Evolutionary conservation across 805 yeast genomes (phyloP).

Genomic region (Grigorovia transvaalensis): DNA sequence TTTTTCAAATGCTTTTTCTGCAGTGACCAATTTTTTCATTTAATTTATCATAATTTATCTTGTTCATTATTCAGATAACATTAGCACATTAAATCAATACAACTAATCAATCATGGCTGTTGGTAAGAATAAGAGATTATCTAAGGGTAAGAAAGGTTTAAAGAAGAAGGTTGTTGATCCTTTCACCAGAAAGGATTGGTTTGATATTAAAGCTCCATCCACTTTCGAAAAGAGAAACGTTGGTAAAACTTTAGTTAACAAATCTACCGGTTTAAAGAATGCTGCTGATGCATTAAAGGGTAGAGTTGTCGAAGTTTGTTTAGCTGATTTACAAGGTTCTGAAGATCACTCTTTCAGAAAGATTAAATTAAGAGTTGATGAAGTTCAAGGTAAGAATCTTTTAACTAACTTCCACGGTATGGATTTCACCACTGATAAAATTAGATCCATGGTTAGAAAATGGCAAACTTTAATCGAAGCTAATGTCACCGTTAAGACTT

Average conservation of each 20-base stretch:
- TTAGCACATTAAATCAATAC: not conserved
- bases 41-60: not conserved
- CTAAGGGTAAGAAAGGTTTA: slow-evolving; percentile 91
- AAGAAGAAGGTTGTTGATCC: slow-evolving; percentile 99
- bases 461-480: slow-evolving; percentile 99
- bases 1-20: not conserved
- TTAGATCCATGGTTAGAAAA: slow-evolving; percentile 94
- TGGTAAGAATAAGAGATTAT: slow-evolving; percentile 75
- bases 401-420: slow-evolving; percentile 98
- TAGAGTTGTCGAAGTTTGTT: slow-evolving; percentile 88
- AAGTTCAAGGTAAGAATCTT: slow-evolving; percentile 96
- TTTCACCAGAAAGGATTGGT: slow-evolving; percentile 98
- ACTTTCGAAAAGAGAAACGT: slow-evolving; percentile 96
- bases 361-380: slow-evolving; percentile 94
- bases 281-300: slow-evolving; percentile 98
- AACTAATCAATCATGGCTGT: slow-evolving; percentile 45
- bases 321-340: slow-evolving; percentile 96
- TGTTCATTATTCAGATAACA: not conserved
- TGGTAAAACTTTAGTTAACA: slow-evolving; percentile 97
- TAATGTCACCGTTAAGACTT: slow-evolving; percentile 93
- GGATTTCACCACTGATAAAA: slow-evolving; percentile 95
- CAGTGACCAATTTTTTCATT: not conserved
- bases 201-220: slow-evolving; percentile 95
- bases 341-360: slow-evolving; percentile 98
- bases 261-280: slow-evolving; percentile 93